Evolutionary conservation across 1,139 yeast genomes (phyloP), one percentile per base, ranked within the genome.

Genomic region (Lodderomyces metapsilosis): DNA sequence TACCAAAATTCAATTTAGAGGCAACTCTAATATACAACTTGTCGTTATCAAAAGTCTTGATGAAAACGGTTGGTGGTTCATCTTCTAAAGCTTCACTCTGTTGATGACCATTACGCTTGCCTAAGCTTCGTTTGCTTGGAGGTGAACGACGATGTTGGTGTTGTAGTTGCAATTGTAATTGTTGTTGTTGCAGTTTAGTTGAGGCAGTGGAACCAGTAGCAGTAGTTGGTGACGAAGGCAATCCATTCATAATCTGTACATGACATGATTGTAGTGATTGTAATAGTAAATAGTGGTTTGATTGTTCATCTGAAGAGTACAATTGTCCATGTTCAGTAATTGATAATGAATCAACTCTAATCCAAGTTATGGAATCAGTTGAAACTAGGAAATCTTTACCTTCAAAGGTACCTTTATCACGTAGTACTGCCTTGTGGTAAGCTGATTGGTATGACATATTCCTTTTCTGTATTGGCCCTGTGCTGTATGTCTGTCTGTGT

Each of bases 1-100:
- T 65, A 25, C 76, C 68, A 46, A 82, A 80, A 33, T 63, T 66
- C n/a, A 59, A 46, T 44, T 65, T 71, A 20, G 75, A 66, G 2
- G 68, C 57, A 6, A 78, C 64, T 42, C 67, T 71, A 39, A 82
- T 59, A 52, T 68, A 79, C 10, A 79, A 58, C 41, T 67, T 69
- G 33, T 70, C 76, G 46, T 72, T 72, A 48, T 71, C 72, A 50
- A 61, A 68, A 1, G 80, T 70, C 37, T 68, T 68, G 24, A 80
- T 65, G 50, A 67, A 72, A 8, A 80, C 56, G 18, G 68, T 71
- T 1, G 80, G 80, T 5, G 73, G 70, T 22, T 61, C 64, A 22
- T 61, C 68, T 16, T 40, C 41, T 20, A 22, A 13, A 8, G 15
- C 3, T 21, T 32, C 35, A 12, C 5, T 32, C 10, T 4, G 15